A percentile compares a stretch with the other conserved stretches of the same genome.
phyloP scores from a whole-genome alignment of 2,329 filamentous ascomycete genomes.

The Daldinia sp. region DNA sequence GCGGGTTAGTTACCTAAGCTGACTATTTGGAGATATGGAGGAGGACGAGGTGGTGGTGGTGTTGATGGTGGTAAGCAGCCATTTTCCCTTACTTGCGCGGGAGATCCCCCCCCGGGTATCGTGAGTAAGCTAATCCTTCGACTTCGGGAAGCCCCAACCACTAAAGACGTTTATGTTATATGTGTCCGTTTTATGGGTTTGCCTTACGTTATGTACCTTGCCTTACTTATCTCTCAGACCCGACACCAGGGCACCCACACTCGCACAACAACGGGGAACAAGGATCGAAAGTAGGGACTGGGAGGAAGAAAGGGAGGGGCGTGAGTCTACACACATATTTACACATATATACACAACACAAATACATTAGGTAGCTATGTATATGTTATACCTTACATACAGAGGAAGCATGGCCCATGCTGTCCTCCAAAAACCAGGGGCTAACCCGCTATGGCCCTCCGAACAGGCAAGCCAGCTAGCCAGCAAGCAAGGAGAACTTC shows the following conservation, averaged over 20 bases:
- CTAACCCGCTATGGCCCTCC: background rate
- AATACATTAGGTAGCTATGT: background rate
- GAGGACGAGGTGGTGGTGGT: background rate
- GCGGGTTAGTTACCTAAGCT: background rate
- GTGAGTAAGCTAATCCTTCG: slow-evolving; percentile 9
- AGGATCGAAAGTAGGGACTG: background rate
- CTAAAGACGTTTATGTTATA: background rate
- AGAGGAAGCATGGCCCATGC: background rate
- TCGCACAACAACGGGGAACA: background rate
- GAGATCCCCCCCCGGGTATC: slow-evolving; percentile 9
- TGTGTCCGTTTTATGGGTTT: background rate
- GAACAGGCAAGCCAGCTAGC: background rate
- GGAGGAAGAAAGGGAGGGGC: background rate
- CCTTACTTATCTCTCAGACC: background rate
- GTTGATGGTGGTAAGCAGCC: background rate
- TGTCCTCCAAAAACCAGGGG: background rate
- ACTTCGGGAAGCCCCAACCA: slow-evolving; percentile 3
- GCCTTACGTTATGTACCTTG: background rate
- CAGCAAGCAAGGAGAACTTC: background rate
- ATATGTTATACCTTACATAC: background rate
- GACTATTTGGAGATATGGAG: background rate
- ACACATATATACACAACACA: background rate
- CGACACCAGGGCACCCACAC: slow-evolving; percentile 12
- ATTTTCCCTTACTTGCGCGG: background rate
- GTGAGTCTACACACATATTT: background rate